phyloP scores from a whole-genome alignment of 176 grass and related monocot species.

The Alloteropsis semialata region DNA sequence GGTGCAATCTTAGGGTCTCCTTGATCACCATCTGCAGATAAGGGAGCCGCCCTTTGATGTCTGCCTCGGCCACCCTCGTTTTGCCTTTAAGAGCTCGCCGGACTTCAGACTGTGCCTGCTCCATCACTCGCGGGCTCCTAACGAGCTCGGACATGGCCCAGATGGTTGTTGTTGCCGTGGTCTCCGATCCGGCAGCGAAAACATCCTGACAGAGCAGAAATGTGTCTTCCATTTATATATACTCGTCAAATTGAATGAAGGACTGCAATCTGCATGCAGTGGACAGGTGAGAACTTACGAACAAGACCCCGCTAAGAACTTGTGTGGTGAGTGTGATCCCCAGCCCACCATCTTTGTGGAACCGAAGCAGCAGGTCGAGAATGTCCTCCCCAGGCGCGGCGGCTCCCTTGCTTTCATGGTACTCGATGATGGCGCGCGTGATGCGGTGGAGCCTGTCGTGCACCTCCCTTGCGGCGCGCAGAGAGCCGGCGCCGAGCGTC shows the following conservation, averaged over 20 bases:
- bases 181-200: constrained; percentile 38
- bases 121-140: not conserved
- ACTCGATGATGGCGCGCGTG: not conserved
- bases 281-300: no score
- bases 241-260: no score
- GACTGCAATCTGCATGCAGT: no score
- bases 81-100: not conserved
- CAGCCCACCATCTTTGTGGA: not conserved
- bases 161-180: constrained; percentile 7
- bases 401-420: not conserved
- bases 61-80: not conserved
- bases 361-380: constrained; percentile 8
- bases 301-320: not conserved
- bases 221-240: no score
- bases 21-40: constrained; percentile 48
- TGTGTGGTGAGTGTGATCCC: not conserved
- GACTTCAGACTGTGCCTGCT: constrained; percentile 27
- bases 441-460: constrained; percentile 4
- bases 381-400: not conserved
- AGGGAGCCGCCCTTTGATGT: constrained; percentile 9
- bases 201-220: no score
- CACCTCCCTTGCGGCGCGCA: not conserved
- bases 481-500: not conserved
- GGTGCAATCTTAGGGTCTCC: constrained; percentile 45
- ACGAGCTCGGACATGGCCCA: constrained; percentile 59